Base-by-base conservation (phyloP, 2,329 filamentous ascomycete species). In the Paradendryphiella salina region DNA sequence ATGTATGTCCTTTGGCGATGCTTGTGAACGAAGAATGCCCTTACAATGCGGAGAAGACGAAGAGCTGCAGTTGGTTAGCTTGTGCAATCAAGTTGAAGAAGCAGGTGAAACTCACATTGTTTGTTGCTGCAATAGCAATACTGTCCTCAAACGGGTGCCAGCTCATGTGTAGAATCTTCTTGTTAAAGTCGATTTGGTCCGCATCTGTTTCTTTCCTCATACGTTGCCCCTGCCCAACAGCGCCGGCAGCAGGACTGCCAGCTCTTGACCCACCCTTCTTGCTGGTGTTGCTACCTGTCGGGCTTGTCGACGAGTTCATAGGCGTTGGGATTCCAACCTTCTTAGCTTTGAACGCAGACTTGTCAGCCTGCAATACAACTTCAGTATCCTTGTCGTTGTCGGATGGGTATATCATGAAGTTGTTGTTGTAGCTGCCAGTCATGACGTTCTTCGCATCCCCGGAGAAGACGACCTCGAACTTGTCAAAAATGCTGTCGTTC, bases 121-220 rank as follows among this genome's bases (percentile, higher is more conserved):
- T 99, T 60, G 94, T 99, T 54, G 94, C 94, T 64, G 94, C 94
- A 80, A 99, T 99, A 50, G 94, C 94, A 77, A 99, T 99, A 79
- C 93, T 97, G 78, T 99, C 93, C 77, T 99, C 94, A 69, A 95
- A 96, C 40, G 94, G 94, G 85, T 99, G 94, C 94, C 94, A 99
- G 78, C 93, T 97, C 94, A 99, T 99, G 75, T 99, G 94, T 72
- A 99, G 75, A 67, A 99, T 99, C 84, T 99, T 99, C 84, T 97
- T 99, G 83, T 97, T 97, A 77, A 97, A 99, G 76, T 99, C 94
- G 75, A 97, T 97, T 79, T 97, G 93, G 75, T 99, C 93, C 51
- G 94, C 94, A 75, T 99, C 94, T 45, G 94, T 99, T 80, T 99
- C 94, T 79, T 96, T 97, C 70, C 92, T 87, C 94, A 99, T 97